Evolutionary conservation across 768 basidiomycete genomes (phyloP).

Genomic region (Trametes maxima): DNA sequence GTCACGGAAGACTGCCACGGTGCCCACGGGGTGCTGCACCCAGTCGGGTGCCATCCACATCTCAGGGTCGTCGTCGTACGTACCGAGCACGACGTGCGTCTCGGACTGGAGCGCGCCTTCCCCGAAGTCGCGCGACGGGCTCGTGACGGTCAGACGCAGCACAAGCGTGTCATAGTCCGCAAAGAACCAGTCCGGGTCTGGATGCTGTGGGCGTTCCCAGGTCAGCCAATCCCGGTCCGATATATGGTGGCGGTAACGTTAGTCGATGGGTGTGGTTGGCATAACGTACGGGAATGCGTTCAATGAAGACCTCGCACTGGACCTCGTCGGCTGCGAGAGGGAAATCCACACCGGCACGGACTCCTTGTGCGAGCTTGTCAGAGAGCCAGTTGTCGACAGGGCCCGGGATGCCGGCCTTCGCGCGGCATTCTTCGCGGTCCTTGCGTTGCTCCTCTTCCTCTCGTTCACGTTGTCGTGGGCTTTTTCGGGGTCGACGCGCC

Average conservation of each 20-base stretch:
- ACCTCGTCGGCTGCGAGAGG: conserved; percentile 14
- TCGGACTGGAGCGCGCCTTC: conserved; percentile 2
- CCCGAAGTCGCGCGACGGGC: not conserved
- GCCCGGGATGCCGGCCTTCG: conserved; percentile 6
- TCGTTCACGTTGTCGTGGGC: not conserved
- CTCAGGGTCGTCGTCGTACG: conserved; percentile 12
- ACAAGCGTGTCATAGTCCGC: conserved; percentile 17
- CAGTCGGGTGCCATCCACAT: conserved; percentile 17
- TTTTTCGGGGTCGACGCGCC: too few species aligned
- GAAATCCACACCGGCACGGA: not conserved
- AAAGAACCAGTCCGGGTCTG: conserved; percentile 8
- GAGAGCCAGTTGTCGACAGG: conserved; percentile 19
- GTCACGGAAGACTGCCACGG: conserved; percentile 17
- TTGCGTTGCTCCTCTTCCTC: not conserved
- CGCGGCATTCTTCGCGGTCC: not conserved
- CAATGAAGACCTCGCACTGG: conserved; percentile 14
- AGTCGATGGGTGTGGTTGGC: too few species aligned
- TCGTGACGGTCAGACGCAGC: conserved; percentile 17
- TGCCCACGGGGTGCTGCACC: conserved; percentile 6
- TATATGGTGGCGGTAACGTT: too few species aligned
- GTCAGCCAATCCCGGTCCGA: not conserved
- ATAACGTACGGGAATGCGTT: conserved; percentile 17
- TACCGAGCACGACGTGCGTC: conserved; percentile 9
- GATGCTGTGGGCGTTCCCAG: not conserved
- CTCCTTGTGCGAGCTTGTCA: not conserved